Evolutionary conservation across 768 basidiomycete genomes (phyloP), one percentile per base, ranked within the genome.

Genomic region (Pleurotus ostreatus): DNA sequence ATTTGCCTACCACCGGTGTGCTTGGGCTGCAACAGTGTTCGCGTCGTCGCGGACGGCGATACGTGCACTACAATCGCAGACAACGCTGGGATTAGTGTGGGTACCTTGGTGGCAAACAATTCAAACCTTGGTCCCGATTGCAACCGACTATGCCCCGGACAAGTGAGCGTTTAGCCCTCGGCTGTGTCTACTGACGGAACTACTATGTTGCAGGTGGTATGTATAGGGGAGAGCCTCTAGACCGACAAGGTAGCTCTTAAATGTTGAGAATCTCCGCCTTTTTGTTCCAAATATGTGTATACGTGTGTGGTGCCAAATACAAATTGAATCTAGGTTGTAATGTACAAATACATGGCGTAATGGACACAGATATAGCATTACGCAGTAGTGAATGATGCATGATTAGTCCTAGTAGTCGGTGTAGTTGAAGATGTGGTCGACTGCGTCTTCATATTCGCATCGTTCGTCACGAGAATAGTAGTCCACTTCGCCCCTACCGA

Each of bases 71-170:
- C 47, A 16, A 77, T 88, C 53, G 67, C 77, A 1, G 46, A 57
- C 0, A 63, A 56, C 18, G 74, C 76, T 56, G 72, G 71, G 25
- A 78, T 85, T 57, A 62, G 75, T 47, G 58, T 73, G 60, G 72
- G 61, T 39, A 78, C 78, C 18, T 71, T 90, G 20, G 65, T 74
- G 58, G 63, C 72, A 26, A 88, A 89, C 73, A 89, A 89, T 71
- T 86, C 82, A 2, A 84, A 88, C 63, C 66, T 89, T 55, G 70
- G 83, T 66, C 55, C 59, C 7, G 61, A 34, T 5, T 85, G 84
- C 70, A 66, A 66, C 34, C 85, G 85, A 70, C 75, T 88, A 53
- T 82, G 82, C 68, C 66, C 77, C 55, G 77, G 73, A 48, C 84
- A 88, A 78, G 86, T 87, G 3, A 34, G 30, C 11, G 9, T 34